phyloP scores from a whole-genome alignment of 805 yeast species.

The Starmerella stellata region DNA sequence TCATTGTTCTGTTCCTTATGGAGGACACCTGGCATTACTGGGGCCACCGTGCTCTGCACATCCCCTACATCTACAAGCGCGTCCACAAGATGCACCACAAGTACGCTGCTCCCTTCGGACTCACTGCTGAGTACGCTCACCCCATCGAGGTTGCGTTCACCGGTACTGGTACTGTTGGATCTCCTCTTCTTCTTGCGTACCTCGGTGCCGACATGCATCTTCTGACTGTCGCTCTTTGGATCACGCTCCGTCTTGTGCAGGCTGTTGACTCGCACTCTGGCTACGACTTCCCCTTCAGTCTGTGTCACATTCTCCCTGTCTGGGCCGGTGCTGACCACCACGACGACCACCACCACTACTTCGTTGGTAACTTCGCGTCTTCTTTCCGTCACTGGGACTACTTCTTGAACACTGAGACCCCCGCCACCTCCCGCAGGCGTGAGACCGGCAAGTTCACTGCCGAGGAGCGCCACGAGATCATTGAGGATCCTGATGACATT shows the following conservation, averaged over 20 bases:
- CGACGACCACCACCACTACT: slow-evolving; percentile 91
- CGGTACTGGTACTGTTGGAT: slow-evolving; percentile 92
- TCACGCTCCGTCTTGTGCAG: slow-evolving; percentile 72
- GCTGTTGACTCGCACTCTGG: slow-evolving; percentile 98
- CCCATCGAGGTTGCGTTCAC: slow-evolving; percentile 80
- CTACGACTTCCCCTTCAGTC: slow-evolving; percentile 92
- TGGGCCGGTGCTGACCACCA: slow-evolving; percentile 99
- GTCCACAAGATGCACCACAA: slow-evolving; percentile 96
- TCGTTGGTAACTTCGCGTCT: slow-evolving; percentile 87
- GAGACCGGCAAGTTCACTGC: slow-evolving; percentile 22
- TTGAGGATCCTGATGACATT: slow-evolving; percentile 18
- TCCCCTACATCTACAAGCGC: slow-evolving; percentile 65
- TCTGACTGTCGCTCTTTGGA: slow-evolving; percentile 80
- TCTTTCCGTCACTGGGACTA: slow-evolving; percentile 95
- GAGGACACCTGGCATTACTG: slow-evolving; percentile 97
- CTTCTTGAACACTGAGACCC: slow-evolving; percentile 60
- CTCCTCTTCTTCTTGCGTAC: slow-evolving; percentile 71
- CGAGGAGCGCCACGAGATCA: slow-evolving; percentile 17
- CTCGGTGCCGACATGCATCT: slow-evolving; percentile 63
- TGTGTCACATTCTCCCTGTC: slow-evolving; percentile 78
- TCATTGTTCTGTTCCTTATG: slow-evolving; percentile 57
- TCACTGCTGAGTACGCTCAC: slow-evolving; percentile 95
- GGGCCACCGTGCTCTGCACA: slow-evolving; percentile 80
- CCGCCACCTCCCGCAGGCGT: slow-evolving; percentile 32
- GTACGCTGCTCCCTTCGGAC: slow-evolving; percentile 94